Base-by-base conservation (phyloP, 164 flowering plant species). In the Malania oleifera region DNA sequence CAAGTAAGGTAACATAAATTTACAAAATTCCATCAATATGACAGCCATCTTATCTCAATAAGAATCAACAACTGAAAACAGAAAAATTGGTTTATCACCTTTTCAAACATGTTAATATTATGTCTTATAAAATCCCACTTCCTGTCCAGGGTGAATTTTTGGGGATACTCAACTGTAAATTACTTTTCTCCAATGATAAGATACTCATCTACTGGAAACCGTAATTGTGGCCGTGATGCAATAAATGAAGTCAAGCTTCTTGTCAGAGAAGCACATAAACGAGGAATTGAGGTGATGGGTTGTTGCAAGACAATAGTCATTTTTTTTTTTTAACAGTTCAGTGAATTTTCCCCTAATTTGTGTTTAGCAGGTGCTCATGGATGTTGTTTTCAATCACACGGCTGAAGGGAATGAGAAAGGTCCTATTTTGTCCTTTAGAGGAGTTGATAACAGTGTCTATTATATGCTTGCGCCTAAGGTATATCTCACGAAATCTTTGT, bases 391-490 rank as follows among this genome's bases (percentile, higher is more conserved):
- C 75, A 92, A 92, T 74, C 98, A 92, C 76, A 92, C 98, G 29
- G 96, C 96, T 59, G 96, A 92, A 80, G 98, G 98, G 62, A 89
- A 92, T 77, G 91, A 87, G 67, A 81, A 82, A 26, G 98, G 96
- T 25, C 98, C 96, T 48, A 71, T 72, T 39, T 55, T 92, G 47
- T 92, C 96, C 25, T 92, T 92, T 69, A 82, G 96, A 73, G 96
- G 96, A 18, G 66, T 87, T 62, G 98, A 87, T 67, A 92, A 87
- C 71, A 78, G 80, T 79, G 86, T 80, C 38, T 92, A 82, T 66
- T 92, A 89, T 72, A 89, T 89, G 96, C 82, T 92, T 60, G 96
- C 98, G 27, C 95, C 96, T 14, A 92, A 83, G 98, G 98, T 91
- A 81, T 31, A 28, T 31, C 45, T 65, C 15, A 43, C 44, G 22